Conservation (phyloP, 73 alveolate genomes). For the Paramecium caudatum region DNA sequence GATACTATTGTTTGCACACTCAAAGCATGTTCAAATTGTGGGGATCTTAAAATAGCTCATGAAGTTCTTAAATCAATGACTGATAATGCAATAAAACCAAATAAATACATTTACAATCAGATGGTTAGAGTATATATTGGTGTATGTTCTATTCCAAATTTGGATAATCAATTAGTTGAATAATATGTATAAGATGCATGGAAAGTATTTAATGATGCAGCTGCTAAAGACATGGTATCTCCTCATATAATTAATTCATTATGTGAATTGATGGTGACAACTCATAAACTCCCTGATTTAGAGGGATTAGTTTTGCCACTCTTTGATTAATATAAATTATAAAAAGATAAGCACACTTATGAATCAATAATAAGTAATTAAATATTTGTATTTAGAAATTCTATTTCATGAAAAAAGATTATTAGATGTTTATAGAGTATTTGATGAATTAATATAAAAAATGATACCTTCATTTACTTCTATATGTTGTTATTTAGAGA, state of each 20-base stretch:
- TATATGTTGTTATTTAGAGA: constrained; percentile 34
- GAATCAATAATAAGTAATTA: constrained; percentile 55
- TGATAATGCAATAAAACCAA: constrained; percentile 72
- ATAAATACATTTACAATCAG: constrained; percentile 80
- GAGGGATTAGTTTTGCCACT: constrained; percentile 74
- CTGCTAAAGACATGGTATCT: constrained; percentile 61
- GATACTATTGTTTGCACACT: constrained; percentile 85
- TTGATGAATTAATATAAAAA: background rate
- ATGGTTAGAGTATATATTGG: constrained; percentile 85
- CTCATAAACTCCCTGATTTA: constrained; percentile 67
- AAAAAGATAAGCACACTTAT: constrained; percentile 60
- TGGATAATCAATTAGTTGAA: constrained; percentile 76
- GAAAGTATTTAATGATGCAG: constrained; percentile 79
- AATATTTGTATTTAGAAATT: background rate
- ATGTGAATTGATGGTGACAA: constrained; percentile 66
- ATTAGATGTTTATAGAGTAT: constrained; percentile 5
- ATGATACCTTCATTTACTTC: constrained; percentile 3
- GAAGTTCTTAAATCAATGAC: constrained; percentile 80
- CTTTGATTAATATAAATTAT: constrained; percentile 58
- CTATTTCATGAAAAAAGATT: constrained; percentile 11
- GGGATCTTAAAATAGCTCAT: constrained; percentile 83
- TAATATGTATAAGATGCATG: constrained; percentile 82
- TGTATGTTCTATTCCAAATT: constrained; percentile 69
- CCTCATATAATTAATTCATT: constrained; percentile 18
- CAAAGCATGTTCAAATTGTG: constrained; percentile 83